Percentiles rank a stretch among this genome's conserved stretches.
Evolutionary conservation across 257 asterid genomes (phyloP).

Genomic region (Solanum stenotomum): DNA sequence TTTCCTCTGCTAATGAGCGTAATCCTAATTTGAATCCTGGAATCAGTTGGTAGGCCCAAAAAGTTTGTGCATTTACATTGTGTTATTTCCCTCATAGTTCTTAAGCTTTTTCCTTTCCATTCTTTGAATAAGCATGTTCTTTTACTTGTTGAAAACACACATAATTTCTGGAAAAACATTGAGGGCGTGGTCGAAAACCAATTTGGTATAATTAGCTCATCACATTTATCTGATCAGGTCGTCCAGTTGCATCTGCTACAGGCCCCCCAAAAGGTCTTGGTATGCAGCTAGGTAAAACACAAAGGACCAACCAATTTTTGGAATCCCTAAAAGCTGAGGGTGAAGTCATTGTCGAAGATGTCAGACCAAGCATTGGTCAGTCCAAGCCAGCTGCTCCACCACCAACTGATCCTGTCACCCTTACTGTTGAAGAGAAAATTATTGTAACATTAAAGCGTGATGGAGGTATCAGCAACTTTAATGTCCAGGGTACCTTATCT

Average conservation of each 20-base stretch:
- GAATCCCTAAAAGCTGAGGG: slow-evolving; percentile 91
- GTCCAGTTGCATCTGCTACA: slow-evolving; percentile 57
- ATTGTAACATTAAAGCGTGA: slow-evolving; percentile 62
- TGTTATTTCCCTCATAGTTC: neutral
- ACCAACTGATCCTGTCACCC: slow-evolving; percentile 79
- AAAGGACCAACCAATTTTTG: slow-evolving; percentile 72
- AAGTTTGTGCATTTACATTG: neutral
- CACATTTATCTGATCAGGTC: slow-evolving; percentile 36
- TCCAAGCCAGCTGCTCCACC: slow-evolving; percentile 56
- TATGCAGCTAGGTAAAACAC: slow-evolving; percentile 82
- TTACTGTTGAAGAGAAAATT: slow-evolving; percentile 76
- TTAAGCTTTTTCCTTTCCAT: neutral
- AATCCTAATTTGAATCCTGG: neutral
- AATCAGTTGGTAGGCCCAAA: neutral
- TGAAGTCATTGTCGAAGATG: slow-evolving; percentile 77
- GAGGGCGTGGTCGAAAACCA: neutral
- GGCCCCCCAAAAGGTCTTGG: slow-evolving; percentile 89
- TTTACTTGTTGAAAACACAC: no score
- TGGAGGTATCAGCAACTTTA: slow-evolving; percentile 81
- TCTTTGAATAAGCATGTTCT: neutral
- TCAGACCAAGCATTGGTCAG: slow-evolving; percentile 65
- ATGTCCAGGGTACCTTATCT: slow-evolving; percentile 74
- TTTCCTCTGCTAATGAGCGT: neutral
- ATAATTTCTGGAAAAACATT: neutral
- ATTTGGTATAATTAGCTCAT: neutral